phyloP scores from a whole-genome alignment of 2,329 filamentous ascomycete genomes.

The Talaromyces sp. region DNA sequence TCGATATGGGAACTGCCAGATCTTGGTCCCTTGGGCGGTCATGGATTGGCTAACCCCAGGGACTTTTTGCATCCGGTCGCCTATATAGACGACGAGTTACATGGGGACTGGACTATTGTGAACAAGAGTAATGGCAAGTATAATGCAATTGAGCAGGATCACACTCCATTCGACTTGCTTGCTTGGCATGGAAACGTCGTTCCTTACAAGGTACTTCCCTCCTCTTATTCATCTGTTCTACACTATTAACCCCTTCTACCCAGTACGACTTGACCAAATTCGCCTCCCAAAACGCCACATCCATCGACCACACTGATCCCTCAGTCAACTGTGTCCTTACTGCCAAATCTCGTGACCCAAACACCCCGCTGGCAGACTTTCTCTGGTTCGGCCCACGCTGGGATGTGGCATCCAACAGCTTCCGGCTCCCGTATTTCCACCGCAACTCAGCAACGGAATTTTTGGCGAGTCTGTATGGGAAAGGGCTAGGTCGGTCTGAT shows the following conservation, averaged over 20 bases:
- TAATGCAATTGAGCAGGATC: slow-evolving; percentile 54
- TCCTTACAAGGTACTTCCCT: slow-evolving; percentile 43
- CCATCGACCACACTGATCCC: slow-evolving; percentile 63
- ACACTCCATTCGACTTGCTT: slow-evolving; percentile 63
- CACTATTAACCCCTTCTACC: neutral
- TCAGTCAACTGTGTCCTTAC: slow-evolving; percentile 60
- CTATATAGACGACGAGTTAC: slow-evolving; percentile 48
- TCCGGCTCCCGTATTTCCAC: slow-evolving; percentile 70
- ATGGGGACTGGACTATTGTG: slow-evolving; percentile 50
- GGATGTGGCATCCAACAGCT: slow-evolving; percentile 65
- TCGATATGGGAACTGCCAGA: slow-evolving; percentile 60
- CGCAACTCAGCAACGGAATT: slow-evolving; percentile 65
- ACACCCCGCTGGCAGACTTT: slow-evolving; percentile 61
- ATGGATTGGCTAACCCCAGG: slow-evolving; percentile 58
- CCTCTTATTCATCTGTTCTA: no score
- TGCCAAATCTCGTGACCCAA: slow-evolving; percentile 49
- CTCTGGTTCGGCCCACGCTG: slow-evolving; percentile 69
- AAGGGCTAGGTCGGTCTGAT: slow-evolving; percentile 23
- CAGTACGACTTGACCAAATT: slow-evolving; percentile 54
- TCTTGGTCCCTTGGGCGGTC: slow-evolving; percentile 60
- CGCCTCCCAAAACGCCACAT: slow-evolving; percentile 53
- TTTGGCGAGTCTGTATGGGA: slow-evolving; percentile 26
- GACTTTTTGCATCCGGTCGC: slow-evolving; percentile 61
- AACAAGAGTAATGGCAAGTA: slow-evolving; percentile 57
- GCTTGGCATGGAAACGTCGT: slow-evolving; percentile 65